Evolutionary conservation across 495 filamentous ascomycete species (phyloP).

Genomic region (Thermochaetoides thermophila): DNA sequence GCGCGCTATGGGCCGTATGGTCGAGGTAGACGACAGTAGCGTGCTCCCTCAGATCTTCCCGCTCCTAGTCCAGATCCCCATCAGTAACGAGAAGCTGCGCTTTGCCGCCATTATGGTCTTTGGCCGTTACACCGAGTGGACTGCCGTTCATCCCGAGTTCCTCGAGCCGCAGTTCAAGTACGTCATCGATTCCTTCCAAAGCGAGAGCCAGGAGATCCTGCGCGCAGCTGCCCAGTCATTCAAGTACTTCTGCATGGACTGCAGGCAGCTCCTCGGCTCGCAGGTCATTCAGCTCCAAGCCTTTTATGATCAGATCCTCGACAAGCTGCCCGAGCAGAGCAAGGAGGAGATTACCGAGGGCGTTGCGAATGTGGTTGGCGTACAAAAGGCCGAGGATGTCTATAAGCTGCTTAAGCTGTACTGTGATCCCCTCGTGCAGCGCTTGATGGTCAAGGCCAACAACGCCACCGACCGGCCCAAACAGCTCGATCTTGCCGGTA

Average conservation of each 20-base stretch:
- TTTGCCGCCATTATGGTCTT: slow-evolving; percentile 97
- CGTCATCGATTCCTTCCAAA: slow-evolving; percentile 80
- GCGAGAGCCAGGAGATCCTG: slow-evolving; percentile 71
- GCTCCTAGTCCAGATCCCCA: slow-evolving; percentile 80
- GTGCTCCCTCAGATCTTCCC: slow-evolving; percentile 84
- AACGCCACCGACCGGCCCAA: slow-evolving; percentile 64
- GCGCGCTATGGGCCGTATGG: slow-evolving; percentile 95
- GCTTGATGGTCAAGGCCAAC: slow-evolving; percentile 77
- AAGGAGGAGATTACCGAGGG: slow-evolving; percentile 95
- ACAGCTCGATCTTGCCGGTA: slow-evolving; percentile 72
- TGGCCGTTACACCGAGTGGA: slow-evolving; percentile 96
- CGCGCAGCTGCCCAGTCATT: slow-evolving; percentile 85
- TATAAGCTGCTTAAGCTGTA: slow-evolving; percentile 79
- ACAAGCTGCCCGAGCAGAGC: slow-evolving; percentile 67
- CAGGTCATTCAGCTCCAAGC: slow-evolving; percentile 72
- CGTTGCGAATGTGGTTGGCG: slow-evolving; percentile 77
- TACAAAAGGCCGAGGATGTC: slow-evolving; percentile 63
- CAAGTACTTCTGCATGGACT: slow-evolving; percentile 93
- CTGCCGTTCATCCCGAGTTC: slow-evolving; percentile 79
- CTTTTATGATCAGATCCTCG: slow-evolving; percentile 80
- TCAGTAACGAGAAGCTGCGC: slow-evolving; percentile 90
- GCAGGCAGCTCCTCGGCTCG: slow-evolving; percentile 64
- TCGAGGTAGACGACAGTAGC: slow-evolving; percentile 69
- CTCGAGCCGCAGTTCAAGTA: slow-evolving; percentile 85
- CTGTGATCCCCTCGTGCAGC: slow-evolving; percentile 79